These are phyloP conservation scores for Aspergillus oerlinghausenensis DNA, from an alignment of 2,329 filamentous ascomycete species.

Conservation along the genomic window DNA sequence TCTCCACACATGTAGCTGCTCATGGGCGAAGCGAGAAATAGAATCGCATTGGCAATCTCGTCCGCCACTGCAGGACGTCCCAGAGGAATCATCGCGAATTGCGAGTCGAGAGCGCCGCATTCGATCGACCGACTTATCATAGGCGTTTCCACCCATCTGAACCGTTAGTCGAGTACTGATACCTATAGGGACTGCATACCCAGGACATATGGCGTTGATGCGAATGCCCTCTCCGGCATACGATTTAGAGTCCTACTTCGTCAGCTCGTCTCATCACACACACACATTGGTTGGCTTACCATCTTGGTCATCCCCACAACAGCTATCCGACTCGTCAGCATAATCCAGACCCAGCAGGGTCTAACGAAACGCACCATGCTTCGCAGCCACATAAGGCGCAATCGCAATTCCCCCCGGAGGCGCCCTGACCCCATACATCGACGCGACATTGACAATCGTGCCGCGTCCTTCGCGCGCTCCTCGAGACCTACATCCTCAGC, in stretches of 20 bases:
- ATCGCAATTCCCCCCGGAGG: constrained; percentile 13
- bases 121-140: constrained; percentile 16
- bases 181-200: constrained; percentile 24
- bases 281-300: constrained; percentile 5
- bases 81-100: constrained; percentile 46
- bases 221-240: constrained; percentile 51
- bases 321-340: constrained; percentile 9
- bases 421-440: constrained; percentile 17
- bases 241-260: constrained; percentile 36
- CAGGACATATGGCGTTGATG: constrained; percentile 58
- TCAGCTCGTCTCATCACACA: constrained; percentile 1
- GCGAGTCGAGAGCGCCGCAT: constrained; percentile 19
- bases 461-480: constrained; percentile 18
- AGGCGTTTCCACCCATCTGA: constrained; percentile 21
- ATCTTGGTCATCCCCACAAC: constrained; percentile 22
- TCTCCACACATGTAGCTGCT: constrained; percentile 43
- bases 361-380: constrained; percentile 16
- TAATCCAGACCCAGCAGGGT: background rate
- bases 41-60: constrained; percentile 52
- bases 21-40: constrained; percentile 40
- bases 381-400: constrained; percentile 19
- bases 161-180: background rate
- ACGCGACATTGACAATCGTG: constrained; percentile 23
- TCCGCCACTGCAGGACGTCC: constrained; percentile 46
- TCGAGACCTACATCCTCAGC: constrained; percentile 5